Conservation (phyloP, 2,329 filamentous ascomycete genomes). For the Aspergillus sp. region DNA sequence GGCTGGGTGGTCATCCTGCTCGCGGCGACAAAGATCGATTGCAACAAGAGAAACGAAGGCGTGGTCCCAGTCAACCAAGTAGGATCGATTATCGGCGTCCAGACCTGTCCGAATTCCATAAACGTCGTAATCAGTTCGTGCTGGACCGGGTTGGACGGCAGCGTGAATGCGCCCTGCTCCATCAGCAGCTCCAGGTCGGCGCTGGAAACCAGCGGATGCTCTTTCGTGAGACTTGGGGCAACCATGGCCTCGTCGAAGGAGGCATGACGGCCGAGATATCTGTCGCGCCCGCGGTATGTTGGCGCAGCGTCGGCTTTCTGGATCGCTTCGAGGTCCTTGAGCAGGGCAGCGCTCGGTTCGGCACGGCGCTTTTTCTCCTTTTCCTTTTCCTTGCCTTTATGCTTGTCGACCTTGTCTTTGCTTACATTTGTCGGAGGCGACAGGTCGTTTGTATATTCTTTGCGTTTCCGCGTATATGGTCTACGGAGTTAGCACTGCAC, state of each 20-base stretch:
- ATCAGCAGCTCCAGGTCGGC: slow-evolving; percentile 24
- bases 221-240: slow-evolving; percentile 21
- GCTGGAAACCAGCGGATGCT: slow-evolving; percentile 1
- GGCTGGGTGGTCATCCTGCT: slow-evolving; percentile 37
- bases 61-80: slow-evolving; percentile 38
- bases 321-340: not conserved
- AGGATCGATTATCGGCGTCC: slow-evolving; percentile 44
- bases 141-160: slow-evolving; percentile 29
- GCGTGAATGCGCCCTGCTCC: slow-evolving; percentile 25
- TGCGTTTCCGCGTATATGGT: not conserved
- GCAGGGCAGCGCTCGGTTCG: not conserved
- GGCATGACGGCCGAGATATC: slow-evolving; percentile 24
- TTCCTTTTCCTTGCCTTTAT: not conserved
- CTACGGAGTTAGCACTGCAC: not conserved
- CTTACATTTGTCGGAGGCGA: not conserved
- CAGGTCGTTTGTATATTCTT: not conserved
- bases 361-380: not conserved
- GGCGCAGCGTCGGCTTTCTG: not conserved
- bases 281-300: slow-evolving; percentile 16
- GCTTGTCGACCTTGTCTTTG: not conserved
- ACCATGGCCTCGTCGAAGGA: slow-evolving; percentile 32
- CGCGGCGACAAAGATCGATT: slow-evolving; percentile 44
- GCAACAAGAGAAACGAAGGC: slow-evolving; percentile 27
- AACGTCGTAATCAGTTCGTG: slow-evolving; percentile 41
- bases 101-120: slow-evolving; percentile 41